Conservation (phyloP, 495 filamentous ascomycete genomes). For the Corynascus novoguineensis region DNA sequence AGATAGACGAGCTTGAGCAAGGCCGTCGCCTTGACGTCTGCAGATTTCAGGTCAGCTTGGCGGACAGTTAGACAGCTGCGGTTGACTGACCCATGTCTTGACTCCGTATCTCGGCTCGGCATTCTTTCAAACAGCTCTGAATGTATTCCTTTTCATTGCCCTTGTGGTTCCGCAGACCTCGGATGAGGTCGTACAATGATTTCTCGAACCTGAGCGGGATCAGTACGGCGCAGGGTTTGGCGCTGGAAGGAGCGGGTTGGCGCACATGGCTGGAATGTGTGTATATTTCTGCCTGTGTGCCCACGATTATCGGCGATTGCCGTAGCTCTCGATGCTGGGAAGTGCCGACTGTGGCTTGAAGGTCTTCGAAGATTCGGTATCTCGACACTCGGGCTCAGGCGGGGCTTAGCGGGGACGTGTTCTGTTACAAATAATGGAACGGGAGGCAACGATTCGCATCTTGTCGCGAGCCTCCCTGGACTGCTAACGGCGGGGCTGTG, state of each 20-base stretch:
- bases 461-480: slow-evolving; percentile 6
- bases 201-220: slow-evolving; percentile 81
- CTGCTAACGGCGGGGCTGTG: background rate
- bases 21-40: slow-evolving; percentile 93
- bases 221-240: slow-evolving; percentile 18
- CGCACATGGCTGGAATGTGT: slow-evolving; percentile 23
- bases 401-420: slow-evolving; percentile 13
- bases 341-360: background rate
- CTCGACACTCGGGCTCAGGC: background rate
- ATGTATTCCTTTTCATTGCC: slow-evolving; percentile 92
- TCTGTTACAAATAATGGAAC: slow-evolving; percentile 5
- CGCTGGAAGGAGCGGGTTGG: background rate
- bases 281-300: slow-evolving; percentile 6
- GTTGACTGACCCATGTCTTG: slow-evolving; percentile 75
- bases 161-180: slow-evolving; percentile 88
- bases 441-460: slow-evolving; percentile 6
- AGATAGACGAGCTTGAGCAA: slow-evolving; percentile 92
- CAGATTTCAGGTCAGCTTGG: slow-evolving; percentile 21
- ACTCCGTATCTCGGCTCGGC: slow-evolving; percentile 78
- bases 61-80: background rate
- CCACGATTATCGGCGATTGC: background rate
- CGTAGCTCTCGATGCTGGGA: slow-evolving; percentile 1
- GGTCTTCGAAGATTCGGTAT: background rate
- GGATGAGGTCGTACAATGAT: slow-evolving; percentile 96
- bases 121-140: slow-evolving; percentile 85